Base-by-base conservation (phyloP, 192 early-diverging fungal genomes). In the Funneliformis mosseae region DNA sequence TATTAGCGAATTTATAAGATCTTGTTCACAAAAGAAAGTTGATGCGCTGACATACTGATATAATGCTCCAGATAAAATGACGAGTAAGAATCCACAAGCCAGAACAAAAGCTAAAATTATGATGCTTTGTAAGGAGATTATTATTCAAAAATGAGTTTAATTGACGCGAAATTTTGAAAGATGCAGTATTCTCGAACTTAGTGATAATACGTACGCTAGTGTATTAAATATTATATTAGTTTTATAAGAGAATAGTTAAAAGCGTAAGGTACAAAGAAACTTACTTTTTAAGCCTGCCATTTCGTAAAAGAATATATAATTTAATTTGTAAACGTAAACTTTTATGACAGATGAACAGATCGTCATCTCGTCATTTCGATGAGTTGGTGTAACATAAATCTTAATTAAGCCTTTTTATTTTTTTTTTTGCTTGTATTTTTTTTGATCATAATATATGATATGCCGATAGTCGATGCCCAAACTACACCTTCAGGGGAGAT, bases 1-100 rank as follows among this genome's bases (percentile, higher is more conserved):
- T 63, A 41, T 21, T 77, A 61, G 63, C 45, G 62, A 21, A 60
- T 48, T 33, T 39, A 23, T 42, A 42, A 69, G n/a, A 8, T 68
- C 43, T 14, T 16, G 8, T 7, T 7, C 7, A 61, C 18, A 61
- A 38, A 50, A 64, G 60, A 48, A 21, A 14, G 55, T 60, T 12
- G 8, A 25, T 72, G 48, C 41, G 46, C 12, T 42, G 16, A 63
- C 89, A 74, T 87, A 95, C 94, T 87, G 91, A 88, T 94, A 96
- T 77, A 98, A 87, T 42, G 97, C 97, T 81, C 96, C 97, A 16
- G 97, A 98, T 72, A 99, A 91, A 82, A 98, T 97, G 75, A 95
- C 95, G 38, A 96, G 89, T 80, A 99, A 88, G 80, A 97, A 96
- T 39, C 97, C 97, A 74, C 89, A 85, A 16, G 96, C 96, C 63